Base-by-base conservation (phyloP, 371 early-diverging fungal species). In the Mortierella sp. region DNA sequence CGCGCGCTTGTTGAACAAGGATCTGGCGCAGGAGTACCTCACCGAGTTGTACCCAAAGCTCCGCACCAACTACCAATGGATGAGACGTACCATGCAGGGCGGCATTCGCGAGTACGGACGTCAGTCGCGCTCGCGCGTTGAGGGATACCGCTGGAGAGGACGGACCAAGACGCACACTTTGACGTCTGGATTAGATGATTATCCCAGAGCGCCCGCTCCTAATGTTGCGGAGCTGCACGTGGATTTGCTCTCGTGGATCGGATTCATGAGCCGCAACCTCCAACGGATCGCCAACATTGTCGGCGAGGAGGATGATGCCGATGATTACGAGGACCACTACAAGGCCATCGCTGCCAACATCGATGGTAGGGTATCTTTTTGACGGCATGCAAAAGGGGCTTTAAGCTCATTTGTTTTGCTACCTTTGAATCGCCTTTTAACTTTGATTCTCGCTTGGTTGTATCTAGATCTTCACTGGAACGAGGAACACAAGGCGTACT, bases 161-260 rank as follows among this genome's bases (percentile, higher is more conserved):
- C 91, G 97, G 39, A 94, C 95, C 8, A 87, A 86, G 19, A 88
- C 91, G 45, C 98, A 99, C 85, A 94, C 95, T 0, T 86, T 98
- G 73, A 95, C 99, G 0, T 95, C 96, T n/a, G 96, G 98, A 7
- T 80, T 98, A 41, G 99, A 99, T 86, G 99, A 99, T 81, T 99
- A 97, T 81, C 99, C 99, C 40, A 92, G 99, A 45, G 93, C 94
- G 0, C 81, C 87, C 14, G 91, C 91, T 19, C 94, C 96, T 1
- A 90, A 91, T 85, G 80, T 90, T 4, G 92, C 93, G 43, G 98
- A 98, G 79, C 89, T 97, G 47, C 99, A 99, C 85, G 88, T 97
- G 4, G 99, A 99, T 83, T 86, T 99, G 58, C 81, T 94, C 19
- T 91, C 94, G 0, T 99, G 99, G 99, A 93, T 97, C 82, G 95